A percentile compares a stretch with the other conserved stretches of the same genome.
Conservation (phyloP, 129 eudicot species). For the Chrysanthemum makinoi region DNA sequence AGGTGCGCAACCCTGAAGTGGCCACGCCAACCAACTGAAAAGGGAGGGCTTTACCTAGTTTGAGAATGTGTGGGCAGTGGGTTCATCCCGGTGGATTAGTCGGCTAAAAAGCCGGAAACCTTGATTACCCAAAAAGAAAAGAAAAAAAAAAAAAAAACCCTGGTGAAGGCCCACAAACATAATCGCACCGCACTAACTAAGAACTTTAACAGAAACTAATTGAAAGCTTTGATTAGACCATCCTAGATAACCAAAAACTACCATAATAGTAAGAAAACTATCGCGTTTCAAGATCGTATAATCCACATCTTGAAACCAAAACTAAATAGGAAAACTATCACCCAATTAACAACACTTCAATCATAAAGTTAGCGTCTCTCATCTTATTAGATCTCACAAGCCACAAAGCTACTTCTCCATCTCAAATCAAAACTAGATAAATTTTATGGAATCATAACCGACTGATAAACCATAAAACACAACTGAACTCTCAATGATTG, state of each 20-base stretch:
- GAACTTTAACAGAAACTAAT: background rate
- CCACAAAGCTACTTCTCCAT: background rate
- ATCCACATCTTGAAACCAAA: conserved; percentile 7
- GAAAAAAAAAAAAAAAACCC: background rate
- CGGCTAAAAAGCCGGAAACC: no score
- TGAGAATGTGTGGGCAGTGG: no score
- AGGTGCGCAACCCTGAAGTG: no score
- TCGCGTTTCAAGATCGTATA: background rate
- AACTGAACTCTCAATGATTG: background rate
- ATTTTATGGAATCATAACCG: background rate
- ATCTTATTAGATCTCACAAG: background rate
- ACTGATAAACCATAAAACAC: background rate
- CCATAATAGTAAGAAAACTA: background rate
- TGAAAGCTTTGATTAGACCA: background rate
- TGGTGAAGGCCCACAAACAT: background rate
- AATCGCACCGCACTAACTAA: background rate
- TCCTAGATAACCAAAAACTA: no score
- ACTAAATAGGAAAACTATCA: conserved; percentile 18
- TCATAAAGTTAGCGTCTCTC: background rate
- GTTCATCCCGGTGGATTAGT: no score
- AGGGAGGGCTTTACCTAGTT: no score
- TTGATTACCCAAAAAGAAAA: no score
- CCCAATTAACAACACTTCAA: conserved; percentile 11
- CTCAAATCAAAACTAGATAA: background rate
- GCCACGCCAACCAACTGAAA: no score